A percentile compares a stretch with the other conserved stretches of the same genome.
Conservation (phyloP, 495 filamentous ascomycete genomes). For the Hypoxylon perforatum region DNA sequence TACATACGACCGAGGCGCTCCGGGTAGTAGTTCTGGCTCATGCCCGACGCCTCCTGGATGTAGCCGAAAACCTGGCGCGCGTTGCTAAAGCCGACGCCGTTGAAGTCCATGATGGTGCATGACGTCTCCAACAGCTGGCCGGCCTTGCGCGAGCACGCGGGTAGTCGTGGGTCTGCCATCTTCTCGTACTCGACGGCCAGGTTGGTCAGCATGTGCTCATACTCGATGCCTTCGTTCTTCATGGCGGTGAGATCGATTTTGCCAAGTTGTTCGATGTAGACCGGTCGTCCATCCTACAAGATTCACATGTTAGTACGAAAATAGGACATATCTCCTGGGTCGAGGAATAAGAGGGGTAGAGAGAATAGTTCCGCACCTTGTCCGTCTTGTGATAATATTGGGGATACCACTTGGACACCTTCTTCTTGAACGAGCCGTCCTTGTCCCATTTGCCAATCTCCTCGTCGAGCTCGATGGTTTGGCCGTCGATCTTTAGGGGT, state of each 20-base stretch:
- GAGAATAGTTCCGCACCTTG: constrained; percentile 67
- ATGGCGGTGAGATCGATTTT: constrained; percentile 90
- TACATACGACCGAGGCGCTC: constrained; percentile 89
- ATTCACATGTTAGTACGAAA: constrained; percentile 12
- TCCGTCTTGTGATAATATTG: constrained; percentile 99
- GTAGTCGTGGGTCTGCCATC: constrained; percentile 88
- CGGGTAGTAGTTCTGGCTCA: constrained; percentile 97
- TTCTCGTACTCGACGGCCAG: constrained; percentile 98
- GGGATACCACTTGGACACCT: constrained; percentile 93
- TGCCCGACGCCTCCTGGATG: constrained; percentile 71
- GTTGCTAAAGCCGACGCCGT: constrained; percentile 87
- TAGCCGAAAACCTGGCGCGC: constrained; percentile 80
- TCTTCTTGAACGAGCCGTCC: constrained; percentile 74
- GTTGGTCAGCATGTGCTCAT: constrained; percentile 94
- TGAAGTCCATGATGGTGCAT: constrained; percentile 96
- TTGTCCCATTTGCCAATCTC: constrained; percentile 85
- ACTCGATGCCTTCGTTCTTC: constrained; percentile 88
- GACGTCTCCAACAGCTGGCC: constrained; percentile 93
- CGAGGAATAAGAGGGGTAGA: background rate
- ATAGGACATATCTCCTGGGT: background rate
- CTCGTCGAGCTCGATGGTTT: constrained; percentile 76
- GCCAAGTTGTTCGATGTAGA: constrained; percentile 96
- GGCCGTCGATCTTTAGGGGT: constrained; percentile 39
- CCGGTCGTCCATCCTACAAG: constrained; percentile 87
- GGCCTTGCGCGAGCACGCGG: constrained; percentile 93